Percentiles rank a stretch among this genome's conserved stretches.
phyloP scores from a whole-genome alignment of 2,329 filamentous ascomycete genomes.

The Apiospora koreana region DNA sequence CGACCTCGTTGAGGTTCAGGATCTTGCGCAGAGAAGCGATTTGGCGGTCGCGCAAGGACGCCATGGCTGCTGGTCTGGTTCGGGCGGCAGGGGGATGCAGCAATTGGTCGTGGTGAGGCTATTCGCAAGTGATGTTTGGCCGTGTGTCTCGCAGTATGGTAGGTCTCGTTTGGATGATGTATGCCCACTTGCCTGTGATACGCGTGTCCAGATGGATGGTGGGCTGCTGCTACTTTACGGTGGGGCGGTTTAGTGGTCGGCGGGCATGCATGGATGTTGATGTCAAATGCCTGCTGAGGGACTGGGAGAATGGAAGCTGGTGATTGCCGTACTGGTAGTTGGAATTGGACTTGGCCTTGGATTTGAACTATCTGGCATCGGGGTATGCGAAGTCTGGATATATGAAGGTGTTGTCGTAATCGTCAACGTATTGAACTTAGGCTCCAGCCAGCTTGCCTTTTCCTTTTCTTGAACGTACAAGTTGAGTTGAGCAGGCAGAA shows the following conservation, averaged over 20 bases:
- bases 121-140: neutral
- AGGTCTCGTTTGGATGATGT: conserved; percentile 1
- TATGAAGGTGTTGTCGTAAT: neutral
- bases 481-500: no score
- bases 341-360: neutral
- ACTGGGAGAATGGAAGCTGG: neutral
- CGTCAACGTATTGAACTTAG: neutral
- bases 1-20: conserved; percentile 85
- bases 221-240: neutral
- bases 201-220: neutral
- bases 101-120: neutral
- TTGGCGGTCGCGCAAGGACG: conserved; percentile 34
- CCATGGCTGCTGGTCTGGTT: conserved; percentile 21
- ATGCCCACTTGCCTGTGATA: neutral
- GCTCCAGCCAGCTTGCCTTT: no score
- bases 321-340: no score
- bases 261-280: neutral
- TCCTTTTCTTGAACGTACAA: no score
- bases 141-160: neutral
- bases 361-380: neutral
- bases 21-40: conserved; percentile 88
- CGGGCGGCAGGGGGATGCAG: neutral
- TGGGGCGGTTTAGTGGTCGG: neutral
- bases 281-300: no score
- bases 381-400: no score